Evolutionary conservation across 345 rosid genomes (phyloP).

Genomic region (Clausena lansium): DNA sequence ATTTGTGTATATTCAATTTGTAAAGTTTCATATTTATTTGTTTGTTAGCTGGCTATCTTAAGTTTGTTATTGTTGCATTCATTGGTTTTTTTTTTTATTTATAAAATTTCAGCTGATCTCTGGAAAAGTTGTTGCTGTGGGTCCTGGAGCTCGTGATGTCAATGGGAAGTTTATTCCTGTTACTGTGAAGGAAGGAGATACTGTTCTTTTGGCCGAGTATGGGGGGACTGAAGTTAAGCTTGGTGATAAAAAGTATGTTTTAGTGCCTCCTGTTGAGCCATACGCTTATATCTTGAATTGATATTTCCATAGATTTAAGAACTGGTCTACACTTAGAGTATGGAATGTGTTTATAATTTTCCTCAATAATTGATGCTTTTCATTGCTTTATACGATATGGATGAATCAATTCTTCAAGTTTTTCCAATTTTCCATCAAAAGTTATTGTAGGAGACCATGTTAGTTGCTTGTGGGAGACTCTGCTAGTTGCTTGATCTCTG

Average conservation of each 20-base stretch:
- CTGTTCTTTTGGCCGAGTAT: constrained; percentile 70
- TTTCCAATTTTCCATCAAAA: background rate
- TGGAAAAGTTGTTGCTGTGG: constrained; percentile 73
- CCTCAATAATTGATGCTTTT: background rate
- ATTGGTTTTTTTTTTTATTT: background rate
- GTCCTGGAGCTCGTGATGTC: constrained; percentile 62
- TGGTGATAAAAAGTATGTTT: constrained; percentile 66
- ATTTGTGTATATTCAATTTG: background rate
- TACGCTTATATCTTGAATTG: background rate
- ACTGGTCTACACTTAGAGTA: background rate
- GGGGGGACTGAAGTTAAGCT: constrained; percentile 82
- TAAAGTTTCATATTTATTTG: background rate
- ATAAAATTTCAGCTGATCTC: constrained; percentile 55
- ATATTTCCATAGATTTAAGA: background rate
- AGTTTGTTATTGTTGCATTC: background rate
- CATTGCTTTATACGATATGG: background rate
- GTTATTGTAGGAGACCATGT: background rate
- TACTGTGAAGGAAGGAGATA: constrained; percentile 76
- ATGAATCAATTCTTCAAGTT: background rate
- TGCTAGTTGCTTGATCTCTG: background rate
- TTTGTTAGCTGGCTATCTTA: background rate
- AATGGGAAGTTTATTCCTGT: constrained; percentile 65
- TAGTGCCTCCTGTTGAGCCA: background rate
- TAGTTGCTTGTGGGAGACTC: background rate
- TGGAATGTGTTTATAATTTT: background rate